Base-by-base conservation (phyloP, 495 filamentous ascomycete species). In the Penicillium subrubescens region DNA sequence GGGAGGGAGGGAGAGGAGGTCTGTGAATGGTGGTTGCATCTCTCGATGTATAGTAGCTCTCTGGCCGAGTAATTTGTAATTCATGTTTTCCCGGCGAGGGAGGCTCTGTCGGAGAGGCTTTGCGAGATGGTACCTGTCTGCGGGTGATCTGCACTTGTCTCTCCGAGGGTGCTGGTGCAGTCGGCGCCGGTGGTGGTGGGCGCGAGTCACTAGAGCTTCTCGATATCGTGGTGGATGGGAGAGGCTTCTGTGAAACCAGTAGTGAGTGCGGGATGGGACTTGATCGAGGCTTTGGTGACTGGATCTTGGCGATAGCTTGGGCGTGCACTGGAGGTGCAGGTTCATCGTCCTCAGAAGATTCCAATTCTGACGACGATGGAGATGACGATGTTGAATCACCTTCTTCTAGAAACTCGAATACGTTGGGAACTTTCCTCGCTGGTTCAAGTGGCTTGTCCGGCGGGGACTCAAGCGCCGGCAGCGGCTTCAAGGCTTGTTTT, bases 331-430 rank as follows among this genome's bases (percentile, higher is more conserved):
- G 54, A 25, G 66, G 57, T 17, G 21, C 27, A 7, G 57, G 46
- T 33, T 63, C 53, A n/a, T 64, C 64, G 23, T 60, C 57, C 2
- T 58, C 58, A 12, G 64, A 62, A 15, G 66, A 64, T 27, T 73
- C 62, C 17, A 67, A 68, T 12, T 59, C 67, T 12, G 71, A 71
- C 21, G 67, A 70, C 12, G 67, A 65, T 19, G 71, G 65, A 2
- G 71, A 66, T 5, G 48, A 31, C 5, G 23, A 54, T 10, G 51
- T 19, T 3, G 12, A 19, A 27, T 71, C 71, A 35, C 71, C 67
- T 17, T 71, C 57, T 10, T 81, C 75, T 0, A 82, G 71, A 33
- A 75, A 82, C 51, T 82, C 73, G 64, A 82, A 82, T 10, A 82
- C 80, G 64, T 81, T 75, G 6, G 76, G 77, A 17, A 66, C 59